Evolutionary conservation across 805 yeast genomes (phyloP).

Genomic region (Lipomyces orientalis): DNA sequence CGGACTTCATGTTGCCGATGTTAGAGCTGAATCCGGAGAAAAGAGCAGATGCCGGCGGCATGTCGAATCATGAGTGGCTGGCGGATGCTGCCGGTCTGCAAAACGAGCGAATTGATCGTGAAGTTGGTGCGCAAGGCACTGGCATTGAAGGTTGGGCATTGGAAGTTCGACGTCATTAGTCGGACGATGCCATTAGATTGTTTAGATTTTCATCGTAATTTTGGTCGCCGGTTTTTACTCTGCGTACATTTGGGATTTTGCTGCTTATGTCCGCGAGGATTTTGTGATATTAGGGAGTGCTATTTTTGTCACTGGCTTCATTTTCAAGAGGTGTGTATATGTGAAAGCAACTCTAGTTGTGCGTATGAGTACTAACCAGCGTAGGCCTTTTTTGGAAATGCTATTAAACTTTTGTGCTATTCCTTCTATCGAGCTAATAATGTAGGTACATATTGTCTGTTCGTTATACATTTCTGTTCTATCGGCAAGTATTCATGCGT

Average conservation of each 20-base stretch:
- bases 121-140: conserved; percentile 77
- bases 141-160: conserved; percentile 91
- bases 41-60: conserved; percentile 95
- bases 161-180: conserved; percentile 53
- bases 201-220: neutral
- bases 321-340: neutral
- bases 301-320: neutral
- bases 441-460: neutral
- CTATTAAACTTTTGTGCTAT: neutral
- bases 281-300: conserved; percentile 2
- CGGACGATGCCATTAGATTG: neutral
- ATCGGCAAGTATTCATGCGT: neutral
- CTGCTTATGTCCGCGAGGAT: neutral
- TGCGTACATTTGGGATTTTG: neutral
- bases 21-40: conserved; percentile 73
- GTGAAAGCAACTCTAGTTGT: neutral
- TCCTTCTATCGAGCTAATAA: neutral
- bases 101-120: conserved; percentile 70
- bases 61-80: conserved; percentile 86
- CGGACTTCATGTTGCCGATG: conserved; percentile 86
- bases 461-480: neutral
- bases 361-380: neutral
- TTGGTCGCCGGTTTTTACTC: neutral
- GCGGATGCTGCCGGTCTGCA: conserved; percentile 78
- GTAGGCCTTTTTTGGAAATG: neutral